Conservation (phyloP, 225 moss, liverwort and hornwort species). For the Climacium dendroides region DNA sequence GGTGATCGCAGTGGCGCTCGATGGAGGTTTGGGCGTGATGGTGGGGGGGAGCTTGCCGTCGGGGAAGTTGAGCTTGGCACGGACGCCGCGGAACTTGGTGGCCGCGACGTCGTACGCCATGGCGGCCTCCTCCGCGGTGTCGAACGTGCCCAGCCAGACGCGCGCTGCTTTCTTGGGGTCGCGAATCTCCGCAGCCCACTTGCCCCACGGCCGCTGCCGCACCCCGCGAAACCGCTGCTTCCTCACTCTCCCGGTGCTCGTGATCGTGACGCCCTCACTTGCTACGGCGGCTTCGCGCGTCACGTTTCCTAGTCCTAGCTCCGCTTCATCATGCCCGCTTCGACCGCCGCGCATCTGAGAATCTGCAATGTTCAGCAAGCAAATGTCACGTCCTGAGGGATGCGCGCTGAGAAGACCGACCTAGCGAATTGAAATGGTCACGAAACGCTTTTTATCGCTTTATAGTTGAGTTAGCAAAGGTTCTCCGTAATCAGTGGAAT, state of each 20-base stretch:
- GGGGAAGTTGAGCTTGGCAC: constrained; percentile 50
- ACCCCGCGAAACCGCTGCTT: constrained; percentile 59
- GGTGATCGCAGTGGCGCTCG: background rate
- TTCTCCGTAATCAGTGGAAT: too few relatives aligned
- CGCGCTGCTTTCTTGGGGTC: constrained; percentile 92
- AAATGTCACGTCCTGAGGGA: background rate
- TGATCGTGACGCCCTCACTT: background rate
- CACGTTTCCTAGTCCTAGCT: background rate
- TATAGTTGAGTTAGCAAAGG: background rate
- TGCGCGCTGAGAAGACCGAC: background rate
- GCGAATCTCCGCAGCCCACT: constrained; percentile 95
- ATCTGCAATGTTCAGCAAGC: constrained; percentile 7
- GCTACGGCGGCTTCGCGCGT: background rate
- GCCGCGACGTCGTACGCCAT: constrained; percentile 73
- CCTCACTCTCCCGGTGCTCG: background rate
- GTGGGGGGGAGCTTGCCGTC: constrained; percentile 16
- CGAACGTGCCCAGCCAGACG: constrained; percentile 88
- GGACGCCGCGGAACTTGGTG: constrained; percentile 38
- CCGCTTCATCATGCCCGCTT: background rate
- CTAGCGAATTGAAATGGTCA: background rate
- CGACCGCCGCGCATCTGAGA: constrained; percentile 11
- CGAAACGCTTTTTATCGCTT: background rate
- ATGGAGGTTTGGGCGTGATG: background rate
- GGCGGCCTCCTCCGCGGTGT: constrained; percentile 83
- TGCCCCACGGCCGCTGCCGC: constrained; percentile 90